A percentile compares a stretch with the other conserved stretches of the same genome.
phyloP scores from a whole-genome alignment of 2,329 filamentous ascomycete species.

The Cladobotryum mycophilum region DNA sequence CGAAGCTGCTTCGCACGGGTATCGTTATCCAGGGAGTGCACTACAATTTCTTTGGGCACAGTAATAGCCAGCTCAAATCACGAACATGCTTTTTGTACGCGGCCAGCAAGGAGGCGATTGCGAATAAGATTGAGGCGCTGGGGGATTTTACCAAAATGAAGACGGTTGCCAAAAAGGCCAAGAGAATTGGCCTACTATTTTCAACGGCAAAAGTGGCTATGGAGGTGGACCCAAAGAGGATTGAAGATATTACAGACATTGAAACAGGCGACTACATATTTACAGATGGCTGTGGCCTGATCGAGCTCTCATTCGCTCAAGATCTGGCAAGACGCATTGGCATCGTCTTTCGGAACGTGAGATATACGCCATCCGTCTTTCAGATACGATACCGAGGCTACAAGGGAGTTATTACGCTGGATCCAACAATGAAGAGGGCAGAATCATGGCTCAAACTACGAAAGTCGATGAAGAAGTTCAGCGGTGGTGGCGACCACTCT shows the following conservation, averaged over 20 bases:
- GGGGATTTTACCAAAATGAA: slow-evolving; percentile 36
- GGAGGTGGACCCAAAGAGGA: slow-evolving; percentile 26
- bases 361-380: slow-evolving; percentile 34
- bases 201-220: slow-evolving; percentile 29
- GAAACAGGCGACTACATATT: slow-evolving; percentile 31
- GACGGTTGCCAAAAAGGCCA: slow-evolving; percentile 36
- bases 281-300: slow-evolving; percentile 36
- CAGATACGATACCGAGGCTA: slow-evolving; percentile 38
- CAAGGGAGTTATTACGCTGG: slow-evolving; percentile 35
- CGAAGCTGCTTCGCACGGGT: slow-evolving; percentile 27
- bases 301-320: slow-evolving; percentile 26
- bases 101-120: slow-evolving; percentile 26
- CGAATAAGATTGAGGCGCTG: slow-evolving; percentile 27
- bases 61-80: slow-evolving; percentile 38
- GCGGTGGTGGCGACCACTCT: slow-evolving; percentile 27
- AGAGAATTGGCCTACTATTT: slow-evolving; percentile 36
- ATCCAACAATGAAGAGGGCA: slow-evolving; percentile 21
- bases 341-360: slow-evolving; percentile 29
- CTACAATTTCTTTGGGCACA: slow-evolving; percentile 38
- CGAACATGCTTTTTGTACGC: slow-evolving; percentile 33
- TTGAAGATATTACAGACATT: slow-evolving; percentile 33
- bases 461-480: slow-evolving; percentile 37
- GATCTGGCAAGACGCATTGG: slow-evolving; percentile 26
- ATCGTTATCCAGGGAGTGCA: slow-evolving; percentile 27
- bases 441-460: slow-evolving; percentile 20